Base-by-base conservation (phyloP, 1,139 yeast genomes). In the Zygosaccharomyces sapae region DNA sequence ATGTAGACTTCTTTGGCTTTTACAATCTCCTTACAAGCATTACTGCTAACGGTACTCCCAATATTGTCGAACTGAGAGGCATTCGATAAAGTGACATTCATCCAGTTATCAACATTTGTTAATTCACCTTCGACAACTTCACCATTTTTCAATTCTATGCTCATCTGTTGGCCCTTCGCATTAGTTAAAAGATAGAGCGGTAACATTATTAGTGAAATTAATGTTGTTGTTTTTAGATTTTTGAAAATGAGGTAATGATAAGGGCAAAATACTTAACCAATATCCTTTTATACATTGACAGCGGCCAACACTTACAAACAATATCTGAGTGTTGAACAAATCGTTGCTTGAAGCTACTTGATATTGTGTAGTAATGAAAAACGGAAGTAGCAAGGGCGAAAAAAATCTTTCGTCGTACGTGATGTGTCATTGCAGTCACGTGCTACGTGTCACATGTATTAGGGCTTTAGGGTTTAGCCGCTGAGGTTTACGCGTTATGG, bases 81-180 rank as follows among this genome's bases (percentile, higher is more conserved):
- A 56, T 89, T 83, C 38, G 75, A 75, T 48, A 94, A 74, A 1
- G 96, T 87, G 58, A 94, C 74, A 66, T 92, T 92, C 98, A 94
- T 94, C 90, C 95, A 88, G 35, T 88, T 83, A 66, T 94, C 98
- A 60, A 96, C 89, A 62, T 86, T 86, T 50, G 82, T 79, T 53
- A 94, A 74, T 52, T 79, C 80, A 35, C 99, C 99, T 62, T 85
- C 86, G 50, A 89, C 74, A 10, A 94, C 83, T 62, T 88, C 97
- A 30, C 97, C 97, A 48, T 85, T 83, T 67, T 94, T 94, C 65
- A 94, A 79, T 68, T 92, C 98, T 48, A 94, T 89, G 63, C 86
- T 77, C 62, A 92, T 77, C 35, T 89, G 87, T 63, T 87, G 90
- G 50, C 89, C 92, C 68, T 88, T 90, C 18, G 96, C 90, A 47